phyloP scores from a whole-genome alignment of 139 green algal species.

The Penium margaritaceum region DNA sequence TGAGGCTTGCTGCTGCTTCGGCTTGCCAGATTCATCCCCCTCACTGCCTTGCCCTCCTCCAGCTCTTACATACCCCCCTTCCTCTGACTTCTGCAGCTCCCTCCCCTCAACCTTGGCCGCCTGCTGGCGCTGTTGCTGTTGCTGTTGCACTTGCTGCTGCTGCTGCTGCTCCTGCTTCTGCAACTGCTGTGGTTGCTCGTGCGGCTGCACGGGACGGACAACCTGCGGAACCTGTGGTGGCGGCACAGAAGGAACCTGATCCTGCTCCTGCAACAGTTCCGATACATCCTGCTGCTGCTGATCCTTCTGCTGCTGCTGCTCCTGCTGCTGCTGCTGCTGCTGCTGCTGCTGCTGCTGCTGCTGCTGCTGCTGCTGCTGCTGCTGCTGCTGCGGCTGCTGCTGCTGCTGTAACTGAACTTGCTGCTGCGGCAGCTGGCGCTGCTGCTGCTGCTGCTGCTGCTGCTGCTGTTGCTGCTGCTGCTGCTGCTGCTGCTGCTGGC shows the following conservation, averaged over 20 bases:
- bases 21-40: too few species aligned
- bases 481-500: background rate
- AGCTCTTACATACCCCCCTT: too few species aligned
- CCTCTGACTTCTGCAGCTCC: too few species aligned
- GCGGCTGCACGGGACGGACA: constrained; percentile 1
- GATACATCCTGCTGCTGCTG: background rate
- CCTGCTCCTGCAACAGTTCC: background rate
- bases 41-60: too few species aligned
- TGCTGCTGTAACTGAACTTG: background rate
- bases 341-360: constrained; percentile 13
- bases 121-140: background rate
- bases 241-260: background rate
- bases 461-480: background rate
- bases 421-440: background rate
- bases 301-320: background rate
- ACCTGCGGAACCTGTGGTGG: background rate
- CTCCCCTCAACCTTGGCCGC: too few species aligned
- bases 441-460: constrained; percentile 6
- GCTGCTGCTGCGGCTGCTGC: background rate
- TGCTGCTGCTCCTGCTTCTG: background rate
- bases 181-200: constrained; percentile 5
- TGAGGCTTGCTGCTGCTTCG: too few species aligned
- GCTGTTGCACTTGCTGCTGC: background rate
- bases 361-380: constrained; percentile 3
- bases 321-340: constrained; percentile 8